Percentiles rank a stretch among this genome's conserved stretches.
Evolutionary conservation across 768 basidiomycete species (phyloP).

Genomic region (Auricularia sp.): DNA sequence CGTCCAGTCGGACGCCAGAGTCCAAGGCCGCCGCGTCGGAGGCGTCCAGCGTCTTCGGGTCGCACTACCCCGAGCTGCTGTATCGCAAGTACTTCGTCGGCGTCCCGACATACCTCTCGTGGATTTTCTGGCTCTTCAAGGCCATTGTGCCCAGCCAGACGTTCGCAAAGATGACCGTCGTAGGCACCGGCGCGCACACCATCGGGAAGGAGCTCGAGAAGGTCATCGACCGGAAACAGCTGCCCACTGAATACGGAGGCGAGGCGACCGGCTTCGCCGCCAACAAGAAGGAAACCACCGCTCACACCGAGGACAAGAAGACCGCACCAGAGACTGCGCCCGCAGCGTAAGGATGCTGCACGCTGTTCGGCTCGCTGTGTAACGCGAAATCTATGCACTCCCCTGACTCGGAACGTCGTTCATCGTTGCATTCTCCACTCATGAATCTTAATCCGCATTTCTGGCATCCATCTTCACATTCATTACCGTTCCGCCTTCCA

Average conservation of each 20-base stretch:
- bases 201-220: constrained; percentile 54
- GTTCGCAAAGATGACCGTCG: constrained; percentile 72
- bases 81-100: constrained; percentile 74
- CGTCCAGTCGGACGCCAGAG: constrained; percentile 58
- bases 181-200: constrained; percentile 50
- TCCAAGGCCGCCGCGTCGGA: constrained; percentile 71
- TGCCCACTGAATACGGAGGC: constrained; percentile 69
- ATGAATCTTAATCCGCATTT: too few species aligned
- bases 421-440: too few species aligned
- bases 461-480: too few species aligned
- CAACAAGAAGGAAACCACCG: too few species aligned
- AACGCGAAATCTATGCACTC: too few species aligned
- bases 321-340: too few species aligned
- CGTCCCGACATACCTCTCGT: constrained; percentile 63
- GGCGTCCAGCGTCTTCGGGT: constrained; percentile 63
- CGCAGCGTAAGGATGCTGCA: too few species aligned
- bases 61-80: constrained; percentile 45
- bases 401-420: too few species aligned
- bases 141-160: constrained; percentile 61
- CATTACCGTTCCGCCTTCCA: too few species aligned
- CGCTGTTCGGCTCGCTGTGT: too few species aligned
- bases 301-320: too few species aligned
- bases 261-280: constrained; percentile 38
- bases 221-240: constrained; percentile 42
- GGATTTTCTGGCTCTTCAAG: constrained; percentile 82